Base-by-base conservation (phyloP, 2,329 filamentous ascomycete genomes). In the Fusarium verrucosum region DNA sequence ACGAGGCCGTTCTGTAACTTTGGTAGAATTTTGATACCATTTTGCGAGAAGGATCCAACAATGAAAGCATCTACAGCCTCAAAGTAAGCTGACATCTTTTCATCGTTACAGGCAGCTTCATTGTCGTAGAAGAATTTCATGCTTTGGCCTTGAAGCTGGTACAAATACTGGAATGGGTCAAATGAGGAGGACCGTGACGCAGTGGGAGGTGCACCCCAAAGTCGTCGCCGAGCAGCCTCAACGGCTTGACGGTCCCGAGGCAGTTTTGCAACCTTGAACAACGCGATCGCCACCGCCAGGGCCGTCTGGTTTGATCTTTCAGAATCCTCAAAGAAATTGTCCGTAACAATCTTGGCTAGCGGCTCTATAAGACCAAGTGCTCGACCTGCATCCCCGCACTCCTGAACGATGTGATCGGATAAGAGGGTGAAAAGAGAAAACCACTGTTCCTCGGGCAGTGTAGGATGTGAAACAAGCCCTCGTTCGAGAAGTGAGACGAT, bases 281-380 rank as follows among this genome's bases (percentile, higher is more conserved):
- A 70, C 41, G 79, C 78, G n/a, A 76, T 74, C 2, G 78, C 69
- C 10, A 76, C 78, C 20, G 72, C 72, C 13, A 82, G 61, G 1
- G 73, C 65, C 19, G 72, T 78, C 6, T 71, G 25, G 4, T 56
- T 42, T 5, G 68, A 58, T 28, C 58, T 61, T 19, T 58, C 52
- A 9, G 49, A 30, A 9, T 16, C 46, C 17, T 47, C 50, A 16
- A 66, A 70, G 44, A 70, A 64, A 49, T 28, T 76, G 51, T 82
- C 80, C 33, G 80, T 69, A 6, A 90, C 66, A 2, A 76, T 70
- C 66, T 85, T 88, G 1, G 91, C 86, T 5, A 95, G 70, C 2
- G 89, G 90, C 60, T 96, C 92, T 35, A 94, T 80, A 2, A 92
- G 82, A 22, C 85, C 84, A 45, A 91, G 80, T 7, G 88, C 85